Evolutionary conservation across 805 yeast species (phyloP), one percentile per base, ranked within the genome.

Genomic region (Saccharomycopsis lassenensis): DNA sequence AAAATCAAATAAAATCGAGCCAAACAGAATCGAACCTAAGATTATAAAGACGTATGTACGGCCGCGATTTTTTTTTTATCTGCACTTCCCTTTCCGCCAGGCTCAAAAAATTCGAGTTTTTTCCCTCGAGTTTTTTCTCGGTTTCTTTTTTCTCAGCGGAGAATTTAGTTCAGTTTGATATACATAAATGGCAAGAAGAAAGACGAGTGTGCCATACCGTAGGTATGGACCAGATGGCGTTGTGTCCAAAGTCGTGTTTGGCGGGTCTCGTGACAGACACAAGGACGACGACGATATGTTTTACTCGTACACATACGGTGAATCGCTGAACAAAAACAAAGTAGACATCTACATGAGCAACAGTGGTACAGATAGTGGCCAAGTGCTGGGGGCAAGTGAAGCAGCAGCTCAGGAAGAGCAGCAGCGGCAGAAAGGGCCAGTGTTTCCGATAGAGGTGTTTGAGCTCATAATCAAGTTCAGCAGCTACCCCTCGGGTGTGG

Each of bases 121-220:
- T n/a, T n/a, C n/a, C n/a, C n/a, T n/a, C n/a, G n/a, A n/a, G n/a
- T n/a, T n/a, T n/a, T n/a, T n/a, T n/a, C n/a, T n/a, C n/a, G n/a
- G n/a, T n/a, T n/a, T n/a, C n/a, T n/a, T n/a, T n/a, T n/a, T n/a
- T n/a, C n/a, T n/a, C n/a, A n/a, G n/a, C n/a, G n/a, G n/a, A n/a
- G n/a, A n/a, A n/a, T n/a, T n/a, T n/a, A n/a, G n/a, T n/a, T n/a
- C n/a, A n/a, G n/a, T n/a, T n/a, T n/a, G n/a, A n/a, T n/a, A n/a
- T n/a, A n/a, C n/a, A n/a, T n/a, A n/a, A n/a, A n/a, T n/a, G n/a
- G n/a, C n/a, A n/a, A n/a, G n/a, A n/a, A n/a, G n/a, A n/a, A n/a
- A n/a, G n/a, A n/a, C n/a, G n/a, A n/a, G n/a, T n/a, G 85, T 86
- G 38, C 86, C 87, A 4, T 86, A 82, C 58, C 68, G 75, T 56